Conservation (phyloP, 2,329 filamentous ascomycete genomes). For the Talaromyces sp. region DNA sequence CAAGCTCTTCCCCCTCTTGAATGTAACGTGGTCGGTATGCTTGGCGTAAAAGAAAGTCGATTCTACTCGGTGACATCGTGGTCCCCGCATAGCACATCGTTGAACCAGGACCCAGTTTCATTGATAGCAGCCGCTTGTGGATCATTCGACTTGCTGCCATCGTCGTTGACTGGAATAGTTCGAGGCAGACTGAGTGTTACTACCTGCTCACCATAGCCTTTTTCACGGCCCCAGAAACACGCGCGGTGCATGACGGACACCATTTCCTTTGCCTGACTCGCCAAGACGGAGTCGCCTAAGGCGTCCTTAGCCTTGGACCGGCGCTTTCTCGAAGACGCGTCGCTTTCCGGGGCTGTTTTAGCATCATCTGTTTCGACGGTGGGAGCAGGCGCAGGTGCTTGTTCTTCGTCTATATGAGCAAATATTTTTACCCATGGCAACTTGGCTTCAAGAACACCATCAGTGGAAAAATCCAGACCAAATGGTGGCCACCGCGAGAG, state of each 20-base stretch:
- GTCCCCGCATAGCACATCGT: not conserved
- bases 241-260: conserved; percentile 37
- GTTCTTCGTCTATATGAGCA: conserved; percentile 4
- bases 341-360: not conserved
- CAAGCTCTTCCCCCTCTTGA: not conserved
- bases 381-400: not conserved
- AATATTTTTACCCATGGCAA: conserved; percentile 31
- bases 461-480: conserved; percentile 30
- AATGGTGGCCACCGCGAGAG: conserved; percentile 37
- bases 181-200: conserved; percentile 18
- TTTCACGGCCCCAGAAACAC: conserved; percentile 41
- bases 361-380: not conserved
- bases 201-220: conserved; percentile 32
- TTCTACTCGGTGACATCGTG: not conserved
- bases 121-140: conserved; percentile 5
- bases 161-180: not conserved
- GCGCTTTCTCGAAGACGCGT: not conserved
- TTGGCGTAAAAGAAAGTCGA: not conserved
- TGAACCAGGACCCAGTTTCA: conserved; percentile 10
- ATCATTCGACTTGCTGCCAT: not conserved
- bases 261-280: conserved; percentile 37
- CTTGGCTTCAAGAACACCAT: conserved; percentile 22
- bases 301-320: not conserved
- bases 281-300: conserved; percentile 23
- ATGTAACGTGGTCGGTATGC: not conserved